A percentile compares a stretch with the other conserved stretches of the same genome.
Conservation (phyloP, 768 basidiomycete species). For the Plicaturopsis crispa region DNA sequence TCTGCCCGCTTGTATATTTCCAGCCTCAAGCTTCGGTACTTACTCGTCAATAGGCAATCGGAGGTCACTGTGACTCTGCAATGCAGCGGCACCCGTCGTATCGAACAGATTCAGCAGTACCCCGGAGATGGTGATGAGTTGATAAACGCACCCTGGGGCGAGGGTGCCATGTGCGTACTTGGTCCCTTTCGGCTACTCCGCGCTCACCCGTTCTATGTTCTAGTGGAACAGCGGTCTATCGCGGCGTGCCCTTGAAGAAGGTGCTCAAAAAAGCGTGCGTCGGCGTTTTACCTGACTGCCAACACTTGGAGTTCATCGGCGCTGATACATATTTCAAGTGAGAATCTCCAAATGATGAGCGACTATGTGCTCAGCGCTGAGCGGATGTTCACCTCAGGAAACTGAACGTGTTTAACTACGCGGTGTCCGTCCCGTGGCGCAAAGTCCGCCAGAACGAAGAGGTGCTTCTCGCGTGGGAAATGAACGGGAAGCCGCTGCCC, state of each 20-base stretch:
- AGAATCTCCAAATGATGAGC: constrained; percentile 5
- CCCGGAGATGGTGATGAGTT: constrained; percentile 50
- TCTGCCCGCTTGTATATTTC: no score
- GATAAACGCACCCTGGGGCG: constrained; percentile 42
- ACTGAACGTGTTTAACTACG: constrained; percentile 28
- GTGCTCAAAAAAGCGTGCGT: constrained; percentile 46
- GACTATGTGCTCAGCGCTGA: background rate
- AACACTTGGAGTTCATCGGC: constrained; percentile 49
- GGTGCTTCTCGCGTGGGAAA: constrained; percentile 46
- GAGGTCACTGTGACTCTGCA: constrained; percentile 48
- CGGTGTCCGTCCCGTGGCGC: constrained; percentile 42
- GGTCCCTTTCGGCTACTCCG: background rate
- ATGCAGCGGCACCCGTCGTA: constrained; percentile 45
- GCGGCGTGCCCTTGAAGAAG: constrained; percentile 46
- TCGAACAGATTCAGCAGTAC: constrained; percentile 44
- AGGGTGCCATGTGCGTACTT: constrained; percentile 4
- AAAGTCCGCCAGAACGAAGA: constrained; percentile 40
- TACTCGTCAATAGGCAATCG: constrained; percentile 25
- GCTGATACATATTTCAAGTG: constrained; percentile 53
- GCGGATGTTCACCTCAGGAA: constrained; percentile 18
- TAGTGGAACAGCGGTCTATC: constrained; percentile 45
- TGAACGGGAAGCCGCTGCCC: constrained; percentile 40
- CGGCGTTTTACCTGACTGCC: constrained; percentile 36
- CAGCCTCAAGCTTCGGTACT: no score
- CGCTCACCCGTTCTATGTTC: background rate